These are phyloP conservation scores for Citrus medica DNA, from an alignment of 345 rosid genomes.

Conservation along the genomic window DNA sequence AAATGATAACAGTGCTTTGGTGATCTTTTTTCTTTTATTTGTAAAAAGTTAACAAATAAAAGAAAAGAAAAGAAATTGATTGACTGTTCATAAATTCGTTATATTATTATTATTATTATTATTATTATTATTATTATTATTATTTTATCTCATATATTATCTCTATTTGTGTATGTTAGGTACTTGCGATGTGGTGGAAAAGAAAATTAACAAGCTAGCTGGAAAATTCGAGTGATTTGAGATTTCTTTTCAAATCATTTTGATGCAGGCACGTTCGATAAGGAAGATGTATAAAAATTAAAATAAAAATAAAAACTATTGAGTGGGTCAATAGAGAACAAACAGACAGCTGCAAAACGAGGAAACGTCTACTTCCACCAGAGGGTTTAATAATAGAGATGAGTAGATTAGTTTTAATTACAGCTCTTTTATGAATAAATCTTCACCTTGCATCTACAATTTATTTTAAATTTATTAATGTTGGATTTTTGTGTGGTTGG, in stretches of 20 bases:
- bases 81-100: background rate
- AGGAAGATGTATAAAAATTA: background rate
- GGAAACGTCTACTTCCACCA: slow-evolving; percentile 30
- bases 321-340: slow-evolving; percentile 18
- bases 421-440: background rate
- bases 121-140: background rate
- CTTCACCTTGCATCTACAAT: slow-evolving; percentile 1
- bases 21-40: background rate
- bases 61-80: background rate
- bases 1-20: slow-evolving; percentile 5
- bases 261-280: slow-evolving; percentile 27
- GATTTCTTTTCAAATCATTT: slow-evolving; percentile 18
- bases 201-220: background rate
- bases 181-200: slow-evolving; percentile 9
- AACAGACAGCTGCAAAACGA: slow-evolving; percentile 27
- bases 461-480: background rate
- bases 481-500: slow-evolving; percentile 1
- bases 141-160: background rate
- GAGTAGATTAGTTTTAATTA: background rate
- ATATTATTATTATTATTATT: background rate
- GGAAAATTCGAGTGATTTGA: slow-evolving; percentile 17
- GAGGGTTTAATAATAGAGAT: slow-evolving; percentile 8
- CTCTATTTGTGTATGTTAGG: slow-evolving; percentile 14
- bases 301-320: background rate
- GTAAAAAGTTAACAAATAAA: background rate